Conservation (phyloP, 768 basidiomycete genomes). For the Auriscalpium vulgare region DNA sequence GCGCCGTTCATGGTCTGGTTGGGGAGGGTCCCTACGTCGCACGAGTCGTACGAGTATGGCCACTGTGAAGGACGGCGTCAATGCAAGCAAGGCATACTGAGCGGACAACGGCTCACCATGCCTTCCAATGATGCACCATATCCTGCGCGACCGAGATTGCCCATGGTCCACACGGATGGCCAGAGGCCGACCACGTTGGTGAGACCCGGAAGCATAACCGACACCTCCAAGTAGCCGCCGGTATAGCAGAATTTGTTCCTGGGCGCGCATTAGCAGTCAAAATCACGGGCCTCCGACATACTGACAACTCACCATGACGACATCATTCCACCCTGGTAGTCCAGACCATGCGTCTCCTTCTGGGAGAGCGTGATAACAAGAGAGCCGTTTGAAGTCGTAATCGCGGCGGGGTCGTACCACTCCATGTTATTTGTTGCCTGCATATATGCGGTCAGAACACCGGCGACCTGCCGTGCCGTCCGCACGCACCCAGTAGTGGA, state of each 20-base stretch:
- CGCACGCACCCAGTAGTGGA: conserved; percentile 67
- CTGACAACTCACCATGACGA: conserved; percentile 30
- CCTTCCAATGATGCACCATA: conserved; percentile 83
- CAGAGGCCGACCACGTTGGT: conserved; percentile 57
- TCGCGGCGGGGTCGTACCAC: conserved; percentile 81
- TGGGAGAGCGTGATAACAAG: conserved; percentile 68
- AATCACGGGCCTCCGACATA: not conserved
- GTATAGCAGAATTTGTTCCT: conserved; percentile 92
- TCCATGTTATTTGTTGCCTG: conserved; percentile 32
- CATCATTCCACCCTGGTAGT: conserved; percentile 57
- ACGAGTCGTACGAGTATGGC: conserved; percentile 79
- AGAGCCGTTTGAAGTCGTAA: conserved; percentile 66
- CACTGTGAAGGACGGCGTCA: conserved; percentile 34
- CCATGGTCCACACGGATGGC: conserved; percentile 77
- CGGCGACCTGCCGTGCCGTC: not conserved
- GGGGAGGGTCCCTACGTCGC: conserved; percentile 80
- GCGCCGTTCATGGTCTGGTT: conserved; percentile 72
- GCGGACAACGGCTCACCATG: conserved; percentile 37
- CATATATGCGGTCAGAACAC: not conserved
- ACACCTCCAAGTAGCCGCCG: conserved; percentile 67
- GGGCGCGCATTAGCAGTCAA: conserved; percentile 1
- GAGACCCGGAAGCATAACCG: conserved; percentile 57
- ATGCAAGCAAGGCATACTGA: not conserved
- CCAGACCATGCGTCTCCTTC: conserved; percentile 59
- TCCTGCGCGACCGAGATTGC: conserved; percentile 77